Base-by-base conservation (phyloP, 148 eudicot genomes). In the Limonium bicolor region DNA sequence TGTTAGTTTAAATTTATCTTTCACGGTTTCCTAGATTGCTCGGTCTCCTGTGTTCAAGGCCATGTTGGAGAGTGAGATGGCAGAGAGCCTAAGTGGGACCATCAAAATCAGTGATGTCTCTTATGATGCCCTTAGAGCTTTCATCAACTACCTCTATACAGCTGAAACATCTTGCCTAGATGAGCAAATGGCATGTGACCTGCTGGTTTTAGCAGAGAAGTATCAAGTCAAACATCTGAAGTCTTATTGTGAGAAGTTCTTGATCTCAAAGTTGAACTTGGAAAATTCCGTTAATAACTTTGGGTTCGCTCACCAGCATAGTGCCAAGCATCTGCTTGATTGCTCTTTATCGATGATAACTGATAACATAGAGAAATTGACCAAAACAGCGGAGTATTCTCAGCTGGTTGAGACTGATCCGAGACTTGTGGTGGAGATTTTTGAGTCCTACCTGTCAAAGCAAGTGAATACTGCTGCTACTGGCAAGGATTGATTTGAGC, bases 11-110 rank as follows among this genome's bases (percentile, higher is more conserved):
- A 45, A 12, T 20, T 21, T 43, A 12, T n/a, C 17, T 7, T 46
- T 46, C 7, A 7, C 16, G 0, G 11, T 23, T 27, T 41, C 20
- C 21, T 70, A 84, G 96, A 73, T 77, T 40, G 72, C 73, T 54
- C 78, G 93, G 9, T 86, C 96, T 7, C 95, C 95, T 13, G 95
- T 86, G 17, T 86, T 86, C 67, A 69, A 62, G 59, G 95, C 86
- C 31, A 86, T 86, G 95, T 78, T 86, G 10, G 93, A 86, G 64
- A 77, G 36, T 33, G 78, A 86, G 43, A 86, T 86, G 95, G 76
- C 74, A 53, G 95, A 80, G 58, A 77, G 86, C 58, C 67, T 74
- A 13, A 86, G 86, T 50, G 92, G 95, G 16, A 81, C 86, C 36
- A 78, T 86, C 66, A 81, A 66, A 48, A 75, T 86, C 35, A 70